Evolutionary conservation across 1,284 basidiomycete genomes (phyloP).

Genomic region (Veloporphyrellus conicus): DNA sequence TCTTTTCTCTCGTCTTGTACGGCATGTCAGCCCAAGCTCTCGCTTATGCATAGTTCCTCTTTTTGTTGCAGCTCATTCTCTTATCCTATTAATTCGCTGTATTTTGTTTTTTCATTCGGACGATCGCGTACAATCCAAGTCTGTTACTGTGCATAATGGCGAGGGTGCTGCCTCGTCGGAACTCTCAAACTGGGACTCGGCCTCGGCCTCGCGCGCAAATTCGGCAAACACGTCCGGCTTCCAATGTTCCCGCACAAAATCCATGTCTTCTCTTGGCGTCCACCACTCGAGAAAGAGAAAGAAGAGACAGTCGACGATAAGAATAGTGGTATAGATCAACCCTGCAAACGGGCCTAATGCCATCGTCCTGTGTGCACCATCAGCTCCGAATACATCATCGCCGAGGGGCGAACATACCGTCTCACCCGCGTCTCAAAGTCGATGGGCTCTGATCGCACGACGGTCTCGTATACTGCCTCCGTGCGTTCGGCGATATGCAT

Average conservation of each 20-base stretch:
- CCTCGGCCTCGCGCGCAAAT: constrained; percentile 19
- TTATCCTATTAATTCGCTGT: constrained; percentile 20
- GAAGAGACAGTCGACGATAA: constrained; percentile 78
- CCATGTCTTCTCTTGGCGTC: constrained; percentile 64
- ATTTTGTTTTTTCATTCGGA: constrained; percentile 13
- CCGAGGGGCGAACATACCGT: constrained; percentile 44
- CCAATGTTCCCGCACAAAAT: constrained; percentile 58
- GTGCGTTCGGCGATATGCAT: constrained; percentile 74
- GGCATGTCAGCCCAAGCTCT: constrained; percentile 4
- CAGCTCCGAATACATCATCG: background rate
- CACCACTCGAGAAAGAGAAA: constrained; percentile 74
- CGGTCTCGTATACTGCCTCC: constrained; percentile 76
- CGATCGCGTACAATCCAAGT: constrained; percentile 2
- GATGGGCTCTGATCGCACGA: constrained; percentile 55
- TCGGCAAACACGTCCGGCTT: constrained; percentile 34
- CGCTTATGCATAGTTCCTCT: background rate
- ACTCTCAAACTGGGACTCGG: too few relatives aligned
- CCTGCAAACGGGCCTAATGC: constrained; percentile 70
- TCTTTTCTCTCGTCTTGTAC: background rate
- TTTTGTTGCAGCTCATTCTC: constrained; percentile 3
- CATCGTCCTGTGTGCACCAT: constrained; percentile 50
- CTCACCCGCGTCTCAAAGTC: constrained; percentile 69
- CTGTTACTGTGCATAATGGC: background rate
- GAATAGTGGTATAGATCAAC: constrained; percentile 72
- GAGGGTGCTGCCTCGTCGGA: background rate